Evolutionary conservation across 2,329 filamentous ascomycete species (phyloP), one percentile per base, ranked within the genome.

Genomic region (Scytalidium lignicola): DNA sequence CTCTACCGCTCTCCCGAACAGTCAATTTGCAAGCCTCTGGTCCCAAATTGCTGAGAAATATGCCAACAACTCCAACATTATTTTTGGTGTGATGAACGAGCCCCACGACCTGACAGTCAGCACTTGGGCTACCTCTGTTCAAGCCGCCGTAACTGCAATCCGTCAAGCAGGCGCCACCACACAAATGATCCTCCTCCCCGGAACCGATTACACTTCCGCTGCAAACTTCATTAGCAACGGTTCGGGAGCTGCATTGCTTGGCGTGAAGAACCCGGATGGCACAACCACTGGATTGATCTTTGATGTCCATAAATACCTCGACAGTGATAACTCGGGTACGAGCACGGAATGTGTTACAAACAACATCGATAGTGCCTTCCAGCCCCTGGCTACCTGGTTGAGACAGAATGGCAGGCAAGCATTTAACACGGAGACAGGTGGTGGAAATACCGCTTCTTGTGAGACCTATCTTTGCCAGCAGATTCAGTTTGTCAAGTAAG

Each of bases 51-150:
- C 83, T 1, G 69, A 66, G 1, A 79, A 80, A 60, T 87, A 86
- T 64, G 73, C 71, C 19, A 58, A 60, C 5, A 66, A 80, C 44
- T 62, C 71, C 32, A 79, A 76, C 51, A 66, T 87, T 21, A 71
- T 78, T 3, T 84, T 87, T 55, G 82, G 81, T 13, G 62, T 87
- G 41, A 86, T 87, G 82, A 88, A 87, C 66, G 84, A 83, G 66
- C 83, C 83, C 6, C 80, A 85, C 62, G 76, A 81, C 23, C 49
- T 63, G 46, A 64, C 79, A 48, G 74, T 86, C 55, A 63, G 60
- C 21, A 63, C 67, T 1, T 87, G 83, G 83, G 80, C 78, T 0
- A 62, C 71, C 3, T 81, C 79, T 0, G 77, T 79, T 52, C 84
- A 87, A 60, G 72, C 71, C 12, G 81, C 72, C 15, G 83, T 88